phyloP scores from a whole-genome alignment of 2,329 filamentous ascomycete genomes.

The Claviceps sp. region DNA sequence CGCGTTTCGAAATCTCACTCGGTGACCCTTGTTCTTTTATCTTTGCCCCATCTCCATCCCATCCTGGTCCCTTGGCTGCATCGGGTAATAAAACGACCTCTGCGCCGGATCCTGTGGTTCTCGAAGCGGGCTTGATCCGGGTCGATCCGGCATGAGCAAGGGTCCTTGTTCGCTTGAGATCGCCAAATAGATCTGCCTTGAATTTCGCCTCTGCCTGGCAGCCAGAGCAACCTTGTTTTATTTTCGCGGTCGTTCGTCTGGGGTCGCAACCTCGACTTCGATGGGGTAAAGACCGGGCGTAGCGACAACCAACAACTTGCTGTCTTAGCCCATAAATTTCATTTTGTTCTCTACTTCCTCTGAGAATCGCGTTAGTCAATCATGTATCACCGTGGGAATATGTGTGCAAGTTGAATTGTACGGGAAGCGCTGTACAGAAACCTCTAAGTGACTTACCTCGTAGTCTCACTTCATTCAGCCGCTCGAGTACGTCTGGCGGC shows the following conservation, averaged over 20 bases:
- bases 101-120: neutral
- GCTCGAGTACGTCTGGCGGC: constrained; percentile 2
- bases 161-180: neutral
- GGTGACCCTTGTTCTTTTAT: neutral
- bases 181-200: neutral
- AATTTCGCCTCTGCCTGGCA: neutral
- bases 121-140: neutral
- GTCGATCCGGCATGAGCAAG: neutral
- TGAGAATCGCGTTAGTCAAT: no score
- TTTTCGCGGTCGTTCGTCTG: no score
- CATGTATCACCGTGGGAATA: no score
- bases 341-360: no score
- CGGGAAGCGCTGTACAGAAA: neutral
- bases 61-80: neutral
- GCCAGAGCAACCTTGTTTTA: neutral
- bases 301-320: no score
- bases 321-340: no score
- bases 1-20: neutral
- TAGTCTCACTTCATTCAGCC: constrained; percentile 2
- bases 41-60: neutral
- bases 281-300: neutral
- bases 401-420: neutral
- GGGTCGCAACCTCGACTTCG: neutral
- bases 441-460: neutral
- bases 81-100: neutral